Base-by-base conservation (phyloP, 2,329 filamentous ascomycete genomes). In the Nemania abortiva region DNA sequence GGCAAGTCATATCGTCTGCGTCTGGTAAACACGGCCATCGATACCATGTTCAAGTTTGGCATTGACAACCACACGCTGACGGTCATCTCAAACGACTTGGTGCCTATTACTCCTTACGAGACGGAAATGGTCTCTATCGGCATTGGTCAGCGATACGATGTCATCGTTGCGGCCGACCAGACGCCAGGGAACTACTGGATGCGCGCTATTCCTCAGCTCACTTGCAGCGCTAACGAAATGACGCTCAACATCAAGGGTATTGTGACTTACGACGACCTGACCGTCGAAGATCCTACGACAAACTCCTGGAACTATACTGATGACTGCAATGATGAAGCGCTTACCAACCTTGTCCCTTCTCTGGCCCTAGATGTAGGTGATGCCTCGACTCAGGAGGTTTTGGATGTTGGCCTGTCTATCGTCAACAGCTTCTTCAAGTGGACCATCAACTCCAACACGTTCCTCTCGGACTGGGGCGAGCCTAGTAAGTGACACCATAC, bases 61-160 rank as follows among this genome's bases (percentile, higher is more conserved):
- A 86, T 88, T 66, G 86, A 88, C 75, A 84, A 85, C 59, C 89
- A 91, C 76, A 83, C 75, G 0, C 76, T 91, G 72, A 85, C 81
- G 0, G 87, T 91, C 42, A 88, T 91, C 47, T 82, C 84, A 0
- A 80, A 78, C n/a, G 89, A 90, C 68, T 78, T 90, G 3, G 86
- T 90, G 0, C 87, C 88, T 1, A 82, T 91, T 27, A 73, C 81
- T 27, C 88, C 89, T 0, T 91, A 86, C 68, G 78, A 78, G 0
- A 84, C 87, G 0, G 80, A 82, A 0, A 80, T 78, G 53, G 64
- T 88, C 5, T 79, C 79, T 27, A 68, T 77, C 29, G 75, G 70
- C 18, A 76, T 76, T 60, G 74, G 72, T 6, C 81, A 83, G 70
- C 78, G 84, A 6, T 84, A 84, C 72, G 84, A 86, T 68, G 74